Evolutionary conservation across 1,139 yeast species (phyloP).

Genomic region (Diutina scorzettiae): DNA sequence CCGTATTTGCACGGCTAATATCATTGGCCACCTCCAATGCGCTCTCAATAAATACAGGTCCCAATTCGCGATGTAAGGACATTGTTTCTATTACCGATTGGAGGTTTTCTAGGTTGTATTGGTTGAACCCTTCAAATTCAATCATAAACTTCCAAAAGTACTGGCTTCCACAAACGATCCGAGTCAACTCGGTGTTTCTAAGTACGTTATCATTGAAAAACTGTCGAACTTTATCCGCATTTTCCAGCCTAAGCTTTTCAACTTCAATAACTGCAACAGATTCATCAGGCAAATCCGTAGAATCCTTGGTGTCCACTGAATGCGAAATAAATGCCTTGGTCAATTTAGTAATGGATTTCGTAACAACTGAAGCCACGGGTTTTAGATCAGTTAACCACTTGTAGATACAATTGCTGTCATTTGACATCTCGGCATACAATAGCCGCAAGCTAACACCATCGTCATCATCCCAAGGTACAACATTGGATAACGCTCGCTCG

Average conservation of each 20-base stretch:
- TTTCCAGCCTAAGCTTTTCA: neutral
- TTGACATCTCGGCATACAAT: neutral
- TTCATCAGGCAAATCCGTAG: neutral
- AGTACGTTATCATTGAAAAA: neutral
- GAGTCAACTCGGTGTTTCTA: neutral
- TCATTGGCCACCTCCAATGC: neutral
- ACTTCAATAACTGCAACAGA: neutral
- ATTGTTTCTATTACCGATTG: neutral
- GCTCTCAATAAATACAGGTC: neutral
- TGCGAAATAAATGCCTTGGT: neutral
- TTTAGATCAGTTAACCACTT: neutral
- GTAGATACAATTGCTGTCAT: neutral
- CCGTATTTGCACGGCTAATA: neutral
- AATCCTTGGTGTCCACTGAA: neutral
- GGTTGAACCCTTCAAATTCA: neutral
- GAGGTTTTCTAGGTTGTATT: neutral
- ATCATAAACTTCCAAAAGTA: slow-evolving; percentile 1
- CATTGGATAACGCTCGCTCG: slow-evolving; percentile 50
- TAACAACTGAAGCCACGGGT: neutral
- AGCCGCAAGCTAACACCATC: neutral
- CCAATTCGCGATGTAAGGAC: too few species aligned
- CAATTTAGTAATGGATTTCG: neutral
- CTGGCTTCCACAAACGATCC: neutral
- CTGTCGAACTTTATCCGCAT: neutral
- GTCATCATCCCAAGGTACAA: slow-evolving; percentile 36